Evolutionary conservation across 352 stramenopile genomes (phyloP), one percentile per base, ranked within the genome.

Genomic region (Aphanomyces stellatus): DNA sequence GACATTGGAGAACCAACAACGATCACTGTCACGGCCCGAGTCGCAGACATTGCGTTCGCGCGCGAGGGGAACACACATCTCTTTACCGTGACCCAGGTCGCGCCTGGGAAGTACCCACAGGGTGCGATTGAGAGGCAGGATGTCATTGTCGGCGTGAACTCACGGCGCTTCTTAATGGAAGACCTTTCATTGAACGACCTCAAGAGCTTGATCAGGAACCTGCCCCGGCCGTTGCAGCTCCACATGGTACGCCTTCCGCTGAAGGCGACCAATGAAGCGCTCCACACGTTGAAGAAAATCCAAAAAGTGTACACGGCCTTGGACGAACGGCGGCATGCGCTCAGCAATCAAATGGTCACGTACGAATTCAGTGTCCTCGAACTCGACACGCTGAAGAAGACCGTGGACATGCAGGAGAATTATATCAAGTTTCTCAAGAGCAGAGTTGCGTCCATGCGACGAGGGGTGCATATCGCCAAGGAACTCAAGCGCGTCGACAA

Each of bases 101-200:
- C 27, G 53, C 56, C 56, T 22, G 35, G 4, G 37, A 11, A 46
- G 37, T n/a, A 25, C 35, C n/a, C n/a, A n/a, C 35, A 19, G 17
- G 7, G 24, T 35, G 3, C 25, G 35, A 30, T 65, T 17, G 22
- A 51, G 17, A 53, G 31, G 7, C 27, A 30, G 17, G 60, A 67
- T 41, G 57, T 42, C n/a, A 7, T 67, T 25, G 37, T 57, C 7
- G 42, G 41, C 41, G 28, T 67, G 19, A 60, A 67, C 33, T 17
- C 57, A 8, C 24, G 25, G n/a, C 25, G 57, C 25, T 24, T 67
- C 11, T 10, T 31, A 2, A 34, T 67, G n/a, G 60, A 67, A 27
- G 60, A 57, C 30, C 17, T 57, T 2, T n/a, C 11, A 3, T 6
- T 34, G 24, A 35, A 35, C 8, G 60, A 67, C 1, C n/a, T 67